These are phyloP conservation scores for Esteya vermicola DNA, from an alignment of 2,329 filamentous ascomycete genomes.

Conservation along the genomic window DNA sequence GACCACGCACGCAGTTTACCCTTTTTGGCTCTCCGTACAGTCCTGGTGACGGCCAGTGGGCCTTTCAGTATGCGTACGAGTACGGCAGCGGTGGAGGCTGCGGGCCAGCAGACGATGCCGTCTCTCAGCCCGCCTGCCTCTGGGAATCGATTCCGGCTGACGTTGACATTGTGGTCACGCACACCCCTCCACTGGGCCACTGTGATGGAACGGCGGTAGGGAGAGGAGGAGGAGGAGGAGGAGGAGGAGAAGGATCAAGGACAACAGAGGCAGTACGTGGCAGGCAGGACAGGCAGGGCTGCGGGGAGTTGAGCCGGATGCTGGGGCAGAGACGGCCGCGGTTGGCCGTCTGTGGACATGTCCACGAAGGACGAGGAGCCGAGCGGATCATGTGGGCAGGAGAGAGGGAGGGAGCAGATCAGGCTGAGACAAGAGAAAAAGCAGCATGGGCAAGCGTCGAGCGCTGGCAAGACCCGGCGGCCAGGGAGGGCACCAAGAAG, in stretches of 20 bases:
- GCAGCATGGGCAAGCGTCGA: slow-evolving; percentile 8
- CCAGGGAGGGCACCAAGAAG: slow-evolving; percentile 38
- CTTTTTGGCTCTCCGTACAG: slow-evolving; percentile 61
- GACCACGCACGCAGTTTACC: slow-evolving; percentile 45
- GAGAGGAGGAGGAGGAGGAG: too few species aligned
- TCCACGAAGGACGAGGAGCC: slow-evolving; percentile 53
- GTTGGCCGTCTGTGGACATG: slow-evolving; percentile 57
- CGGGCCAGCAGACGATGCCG: too few species aligned
- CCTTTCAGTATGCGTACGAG: slow-evolving; percentile 5
- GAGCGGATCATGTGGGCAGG: slow-evolving; percentile 52
- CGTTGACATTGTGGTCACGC: slow-evolving; percentile 54
- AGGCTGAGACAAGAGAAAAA: slow-evolving; percentile 24
- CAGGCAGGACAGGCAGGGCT: slow-evolving; percentile 39
- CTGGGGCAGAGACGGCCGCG: slow-evolving; percentile 48
- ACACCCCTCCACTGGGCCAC: slow-evolving; percentile 50
- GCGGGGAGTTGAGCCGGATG: slow-evolving; percentile 39
- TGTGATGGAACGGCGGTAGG: slow-evolving; percentile 42
- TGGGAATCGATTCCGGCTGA: slow-evolving; percentile 46
- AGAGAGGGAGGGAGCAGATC: slow-evolving; percentile 25
- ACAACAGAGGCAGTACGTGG: too few species aligned
- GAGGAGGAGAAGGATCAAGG: too few species aligned
- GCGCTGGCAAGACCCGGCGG: slow-evolving; percentile 45
- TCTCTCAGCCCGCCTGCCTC: too few species aligned
- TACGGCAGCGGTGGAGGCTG: too few species aligned
- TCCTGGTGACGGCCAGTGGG: slow-evolving; percentile 32